phyloP scores from a whole-genome alignment of 192 early-diverging fungal genomes.

The Rhizophagus prolifer region DNA sequence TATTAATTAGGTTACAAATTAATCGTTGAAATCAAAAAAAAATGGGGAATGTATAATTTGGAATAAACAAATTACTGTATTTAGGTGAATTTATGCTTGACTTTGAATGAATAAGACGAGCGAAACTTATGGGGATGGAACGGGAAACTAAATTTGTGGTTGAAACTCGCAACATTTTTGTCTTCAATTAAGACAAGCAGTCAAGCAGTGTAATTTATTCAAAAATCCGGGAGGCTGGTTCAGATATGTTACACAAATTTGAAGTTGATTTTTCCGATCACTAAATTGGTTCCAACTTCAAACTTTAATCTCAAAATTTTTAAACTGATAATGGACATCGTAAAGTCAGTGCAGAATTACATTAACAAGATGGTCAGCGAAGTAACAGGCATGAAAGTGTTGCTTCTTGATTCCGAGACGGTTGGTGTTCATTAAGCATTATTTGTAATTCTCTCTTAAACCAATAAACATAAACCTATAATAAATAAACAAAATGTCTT shows the following conservation, averaged over 20 bases:
- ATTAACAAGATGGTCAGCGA: slow-evolving; percentile 89
- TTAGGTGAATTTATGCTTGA: background rate
- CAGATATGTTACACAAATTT: too few species aligned
- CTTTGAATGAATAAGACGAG: background rate
- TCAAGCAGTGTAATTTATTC: too few species aligned
- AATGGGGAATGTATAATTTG: background rate
- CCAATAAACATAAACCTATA: background rate
- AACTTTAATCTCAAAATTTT: too few species aligned
- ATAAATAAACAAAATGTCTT: background rate
- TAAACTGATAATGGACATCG: slow-evolving; percentile 63
- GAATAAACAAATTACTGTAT: background rate
- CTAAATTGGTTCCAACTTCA: too few species aligned
- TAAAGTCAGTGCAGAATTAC: slow-evolving; percentile 85
- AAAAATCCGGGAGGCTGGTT: too few species aligned
- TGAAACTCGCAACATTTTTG: background rate
- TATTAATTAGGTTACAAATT: background rate
- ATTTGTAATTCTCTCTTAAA: background rate
- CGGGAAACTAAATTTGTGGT: background rate
- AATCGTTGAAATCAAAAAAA: background rate
- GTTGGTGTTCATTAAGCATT: slow-evolving; percentile 43
- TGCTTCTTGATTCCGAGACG: slow-evolving; percentile 91
- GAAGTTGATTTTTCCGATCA: too few species aligned
- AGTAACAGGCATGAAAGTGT: slow-evolving; percentile 95
- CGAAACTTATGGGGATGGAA: background rate
- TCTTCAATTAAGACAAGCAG: background rate